Base-by-base conservation (phyloP, 345 rosid species). In the Eucalyptus virginea region DNA sequence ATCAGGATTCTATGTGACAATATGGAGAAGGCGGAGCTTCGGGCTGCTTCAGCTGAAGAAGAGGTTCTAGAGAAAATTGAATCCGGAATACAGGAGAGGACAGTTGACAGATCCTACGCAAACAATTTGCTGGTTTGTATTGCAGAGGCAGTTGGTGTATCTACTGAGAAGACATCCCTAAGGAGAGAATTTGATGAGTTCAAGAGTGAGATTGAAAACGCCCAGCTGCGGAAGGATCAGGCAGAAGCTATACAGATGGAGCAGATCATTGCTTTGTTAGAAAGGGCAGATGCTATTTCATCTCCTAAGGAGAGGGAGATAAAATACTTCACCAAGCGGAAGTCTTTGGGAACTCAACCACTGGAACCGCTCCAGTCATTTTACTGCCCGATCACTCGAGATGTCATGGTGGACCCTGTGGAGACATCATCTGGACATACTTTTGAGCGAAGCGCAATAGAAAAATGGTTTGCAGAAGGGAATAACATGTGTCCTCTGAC, bases 191-290 rank as follows among this genome's bases (percentile, higher is more conserved):
- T 95, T 54, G 95, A 94, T 85, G 96, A 95, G 87, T 96, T 96
- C 89, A 96, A 93, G 92, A 90, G 88, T 87, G 97, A 96, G 90
- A 93, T 93, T 91, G 96, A 95, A 89, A 94, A 94, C 91, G 92
- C 89, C 69, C 92, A 92, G 89, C 92, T 95, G 88, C 92, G 92
- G 90, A 96, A 95, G 91, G 93, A 96, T 89, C 94, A 92, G 88
- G 97, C 96, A 48, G 97, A 96, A 91, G 94, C 95, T 88, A 92
- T 96, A 90, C 97, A 95, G 91, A 95, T 96, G 97, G 96, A 94
- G 87, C 97, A 96, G 92, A 96, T 96, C 56, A 95, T 94, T 90
- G 93, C 96, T 92, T 91, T 96, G 92, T 90, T 96, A 89, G 96
- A 91, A 94, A 92, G 94, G 87, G 96, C 96, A 30, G 97, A 96